phyloP scores from a whole-genome alignment of 345 rosid species.

The Salix exigua region DNA sequence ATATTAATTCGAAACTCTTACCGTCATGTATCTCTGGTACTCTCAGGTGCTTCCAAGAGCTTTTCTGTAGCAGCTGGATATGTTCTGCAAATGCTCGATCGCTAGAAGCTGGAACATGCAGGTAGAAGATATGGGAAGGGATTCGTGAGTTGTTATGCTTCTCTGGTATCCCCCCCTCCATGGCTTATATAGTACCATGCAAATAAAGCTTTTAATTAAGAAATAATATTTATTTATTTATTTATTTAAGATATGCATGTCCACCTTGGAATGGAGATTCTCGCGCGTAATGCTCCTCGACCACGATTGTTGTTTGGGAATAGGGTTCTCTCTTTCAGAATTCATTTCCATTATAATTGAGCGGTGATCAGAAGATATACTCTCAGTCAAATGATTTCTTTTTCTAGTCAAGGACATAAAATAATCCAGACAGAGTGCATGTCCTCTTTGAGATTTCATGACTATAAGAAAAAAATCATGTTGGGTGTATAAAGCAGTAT shows the following conservation, averaged over 20 bases:
- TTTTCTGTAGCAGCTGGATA: neutral
- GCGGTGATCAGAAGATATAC: neutral
- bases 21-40: neutral
- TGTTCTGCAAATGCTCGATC: neutral
- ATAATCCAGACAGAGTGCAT: neutral
- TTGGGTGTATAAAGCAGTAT: constrained; percentile 18
- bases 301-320: constrained; percentile 38
- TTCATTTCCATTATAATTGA: constrained; percentile 4
- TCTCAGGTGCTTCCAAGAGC: neutral
- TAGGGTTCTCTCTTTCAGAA: constrained; percentile 27
- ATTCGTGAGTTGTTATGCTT: neutral
- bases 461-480: neutral
- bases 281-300: constrained; percentile 24
- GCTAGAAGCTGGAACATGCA: neutral
- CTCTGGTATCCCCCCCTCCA: neutral
- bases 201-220: neutral
- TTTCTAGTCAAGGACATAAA: neutral
- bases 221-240: constrained; percentile 13
- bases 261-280: constrained; percentile 28
- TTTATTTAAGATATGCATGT: neutral
- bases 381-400: constrained; percentile 13
- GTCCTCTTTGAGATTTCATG: neutral
- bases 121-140: neutral
- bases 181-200: constrained; percentile 26
- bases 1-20: neutral